phyloP scores from a whole-genome alignment of 108 stramenopile genomes.

The Conticribra weissflogii region DNA sequence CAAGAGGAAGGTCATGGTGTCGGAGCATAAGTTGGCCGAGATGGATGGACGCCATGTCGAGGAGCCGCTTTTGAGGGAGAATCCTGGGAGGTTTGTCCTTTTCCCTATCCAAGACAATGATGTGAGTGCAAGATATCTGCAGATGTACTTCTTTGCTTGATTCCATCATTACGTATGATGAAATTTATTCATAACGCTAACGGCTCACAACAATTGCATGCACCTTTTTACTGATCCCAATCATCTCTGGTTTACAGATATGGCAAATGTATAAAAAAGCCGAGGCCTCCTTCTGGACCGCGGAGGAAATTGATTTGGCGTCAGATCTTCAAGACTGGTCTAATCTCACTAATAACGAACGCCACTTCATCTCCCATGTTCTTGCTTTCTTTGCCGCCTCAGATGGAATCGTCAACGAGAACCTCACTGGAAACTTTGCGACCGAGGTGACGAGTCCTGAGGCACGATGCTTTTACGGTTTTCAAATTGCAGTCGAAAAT shows the following conservation, averaged over 20 bases:
- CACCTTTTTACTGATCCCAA: neutral
- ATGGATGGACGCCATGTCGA: conserved; percentile 54
- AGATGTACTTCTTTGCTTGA: neutral
- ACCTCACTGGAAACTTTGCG: conserved; percentile 97
- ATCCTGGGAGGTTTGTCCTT: conserved; percentile 95
- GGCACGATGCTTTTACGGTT: conserved; percentile 99
- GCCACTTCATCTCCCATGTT: conserved; percentile 97
- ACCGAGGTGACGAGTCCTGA: conserved; percentile 96
- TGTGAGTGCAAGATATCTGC: conserved; percentile 52
- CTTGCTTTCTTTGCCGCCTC: conserved; percentile 99
- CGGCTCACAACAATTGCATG: too few relatives aligned
- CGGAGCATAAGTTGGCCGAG: conserved; percentile 76
- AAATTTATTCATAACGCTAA: too few relatives aligned
- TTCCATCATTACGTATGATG: neutral
- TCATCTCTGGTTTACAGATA: conserved; percentile 43
- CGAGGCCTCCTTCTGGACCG: conserved; percentile 99
- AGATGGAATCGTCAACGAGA: conserved; percentile 99
- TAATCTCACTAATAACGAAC: conserved; percentile 89
- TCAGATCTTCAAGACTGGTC: conserved; percentile 97
- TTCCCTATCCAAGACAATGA: conserved; percentile 99
- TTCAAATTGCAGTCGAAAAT: conserved; percentile 99
- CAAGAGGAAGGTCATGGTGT: conserved; percentile 34
- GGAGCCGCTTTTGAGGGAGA: conserved; percentile 80
- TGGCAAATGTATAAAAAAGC: conserved; percentile 99
- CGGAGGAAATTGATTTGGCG: conserved; percentile 98